These are phyloP conservation scores for Eustoma russellianum DNA, from an alignment of 257 asterid genomes.

Conservation along the genomic window DNA sequence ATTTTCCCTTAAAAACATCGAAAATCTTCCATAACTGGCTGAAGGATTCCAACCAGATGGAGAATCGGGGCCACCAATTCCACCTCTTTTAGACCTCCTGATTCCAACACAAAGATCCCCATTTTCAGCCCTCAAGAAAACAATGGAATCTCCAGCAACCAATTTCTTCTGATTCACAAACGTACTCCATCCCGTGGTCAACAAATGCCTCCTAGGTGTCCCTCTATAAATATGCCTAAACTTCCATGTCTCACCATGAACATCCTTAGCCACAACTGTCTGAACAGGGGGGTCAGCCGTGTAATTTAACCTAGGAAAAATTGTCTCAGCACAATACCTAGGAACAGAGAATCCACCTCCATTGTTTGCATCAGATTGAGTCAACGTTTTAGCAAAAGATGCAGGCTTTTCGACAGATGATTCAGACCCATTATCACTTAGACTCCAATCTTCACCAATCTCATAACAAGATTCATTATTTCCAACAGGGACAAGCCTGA, in stretches of 20 bases:
- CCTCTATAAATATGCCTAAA: slow-evolving; percentile 57
- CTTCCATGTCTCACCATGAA: slow-evolving; percentile 44
- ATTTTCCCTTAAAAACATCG: slow-evolving; percentile 31
- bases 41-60: slow-evolving; percentile 38
- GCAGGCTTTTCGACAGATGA: slow-evolving; percentile 17
- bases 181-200: slow-evolving; percentile 61
- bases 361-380: slow-evolving; percentile 34
- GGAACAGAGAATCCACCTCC: slow-evolving; percentile 37
- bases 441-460: slow-evolving; percentile 7
- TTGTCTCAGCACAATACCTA: slow-evolving; percentile 30
- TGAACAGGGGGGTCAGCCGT: slow-evolving; percentile 29
- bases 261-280: slow-evolving; percentile 26
- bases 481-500: slow-evolving; percentile 18
- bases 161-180: slow-evolving; percentile 56
- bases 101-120: slow-evolving; percentile 52
- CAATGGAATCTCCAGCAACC: slow-evolving; percentile 58
- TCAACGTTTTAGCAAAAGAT: slow-evolving; percentile 27
- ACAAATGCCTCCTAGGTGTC: slow-evolving; percentile 54
- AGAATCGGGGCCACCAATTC: slow-evolving; percentile 28
- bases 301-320: slow-evolving; percentile 22
- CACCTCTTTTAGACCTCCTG: slow-evolving; percentile 42
- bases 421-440: slow-evolving; percentile 14
- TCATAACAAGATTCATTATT: slow-evolving; percentile 12
- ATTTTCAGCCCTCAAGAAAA: slow-evolving; percentile 35
- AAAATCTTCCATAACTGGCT: slow-evolving; percentile 27